Percentiles rank a stretch among this genome's conserved stretches.
These are phyloP conservation scores for Hanseniaspora uvarum DNA, from an alignment of 1,139 yeast genomes.

Conservation along the genomic window DNA sequence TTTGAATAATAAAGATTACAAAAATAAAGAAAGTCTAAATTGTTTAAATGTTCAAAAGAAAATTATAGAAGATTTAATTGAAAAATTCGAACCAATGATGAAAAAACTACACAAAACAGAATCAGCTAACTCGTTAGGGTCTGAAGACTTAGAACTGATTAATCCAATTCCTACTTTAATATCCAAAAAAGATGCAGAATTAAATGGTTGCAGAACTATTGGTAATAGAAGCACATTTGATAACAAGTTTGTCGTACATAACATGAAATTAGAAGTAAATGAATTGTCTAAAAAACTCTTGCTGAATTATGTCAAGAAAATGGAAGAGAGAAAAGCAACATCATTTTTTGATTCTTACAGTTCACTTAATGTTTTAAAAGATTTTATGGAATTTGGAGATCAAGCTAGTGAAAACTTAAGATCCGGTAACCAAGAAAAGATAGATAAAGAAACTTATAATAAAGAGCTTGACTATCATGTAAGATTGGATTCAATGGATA, in stretches of 20 bases:
- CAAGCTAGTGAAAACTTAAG: conserved; percentile 21
- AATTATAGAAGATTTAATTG: conserved; percentile 15
- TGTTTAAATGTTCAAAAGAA: conserved; percentile 18
- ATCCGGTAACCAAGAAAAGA: conserved; percentile 22
- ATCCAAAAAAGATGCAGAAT: conserved; percentile 26
- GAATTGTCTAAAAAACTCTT: conserved; percentile 51
- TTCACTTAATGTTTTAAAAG: conserved; percentile 61
- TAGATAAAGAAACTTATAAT: conserved; percentile 21
- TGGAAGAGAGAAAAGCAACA: conserved; percentile 49
- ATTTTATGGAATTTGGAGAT: conserved; percentile 31
- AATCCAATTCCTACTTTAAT: conserved; percentile 10
- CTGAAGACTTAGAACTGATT: conserved; percentile 22
- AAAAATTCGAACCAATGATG: conserved; percentile 13
- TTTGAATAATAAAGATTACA: conserved; percentile 23
- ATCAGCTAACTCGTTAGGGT: background rate
- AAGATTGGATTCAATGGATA: conserved; percentile 20
- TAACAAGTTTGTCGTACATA: conserved; percentile 70
- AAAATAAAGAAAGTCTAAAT: conserved; percentile 16
- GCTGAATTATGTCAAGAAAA: conserved; percentile 47
- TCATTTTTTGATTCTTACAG: conserved; percentile 56
- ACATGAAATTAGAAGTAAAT: conserved; percentile 63
- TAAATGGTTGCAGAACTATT: conserved; percentile 31
- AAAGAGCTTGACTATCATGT: conserved; percentile 6
- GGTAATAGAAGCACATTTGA: conserved; percentile 41
- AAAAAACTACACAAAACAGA: conserved; percentile 10